Evolutionary conservation across 192 early-diverging fungal genomes (phyloP).

Genomic region (Coemansia sp.): DNA sequence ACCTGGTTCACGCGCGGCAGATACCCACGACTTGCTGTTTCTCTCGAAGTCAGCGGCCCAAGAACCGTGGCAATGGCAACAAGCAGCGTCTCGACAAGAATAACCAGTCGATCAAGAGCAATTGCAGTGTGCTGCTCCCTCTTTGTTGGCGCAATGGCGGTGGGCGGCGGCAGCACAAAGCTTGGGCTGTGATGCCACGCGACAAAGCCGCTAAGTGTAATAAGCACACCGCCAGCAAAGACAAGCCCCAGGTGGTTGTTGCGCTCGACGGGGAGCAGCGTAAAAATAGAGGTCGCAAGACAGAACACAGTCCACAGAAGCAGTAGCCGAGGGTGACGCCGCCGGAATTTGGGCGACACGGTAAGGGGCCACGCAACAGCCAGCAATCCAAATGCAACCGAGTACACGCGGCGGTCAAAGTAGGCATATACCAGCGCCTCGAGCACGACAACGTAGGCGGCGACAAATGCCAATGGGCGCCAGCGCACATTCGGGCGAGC

Average conservation of each 20-base stretch:
- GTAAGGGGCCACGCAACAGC: constrained; percentile 64
- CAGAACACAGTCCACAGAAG: constrained; percentile 64
- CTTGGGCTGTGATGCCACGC: constrained; percentile 37
- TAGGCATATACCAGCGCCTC: constrained; percentile 86
- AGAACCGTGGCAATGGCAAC: constrained; percentile 41
- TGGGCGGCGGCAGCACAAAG: constrained; percentile 39
- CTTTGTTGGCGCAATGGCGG: constrained; percentile 15
- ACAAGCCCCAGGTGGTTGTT: constrained; percentile 70
- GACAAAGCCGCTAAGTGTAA: constrained; percentile 38
- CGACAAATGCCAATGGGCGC: constrained; percentile 36
- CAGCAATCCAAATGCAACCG: constrained; percentile 57
- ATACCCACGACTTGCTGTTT: constrained; percentile 29
- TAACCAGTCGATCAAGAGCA: constrained; percentile 28
- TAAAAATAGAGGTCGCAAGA: constrained; percentile 75
- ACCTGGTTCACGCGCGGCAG: constrained; percentile 39
- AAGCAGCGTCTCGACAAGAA: constrained; percentile 38
- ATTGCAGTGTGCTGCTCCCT: constrained; percentile 21
- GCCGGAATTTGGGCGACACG: constrained; percentile 52
- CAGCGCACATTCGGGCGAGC: constrained; percentile 19
- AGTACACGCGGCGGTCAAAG: constrained; percentile 65
- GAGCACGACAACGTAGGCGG: constrained; percentile 61
- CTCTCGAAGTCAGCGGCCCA: constrained; percentile 33
- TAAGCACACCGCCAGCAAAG: constrained; percentile 32
- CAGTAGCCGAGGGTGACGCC: constrained; percentile 53
- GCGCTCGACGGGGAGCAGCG: constrained; percentile 83